Base-by-base conservation (phyloP, 2,329 filamentous ascomycete species). In the Ophiostoma sp. region DNA sequence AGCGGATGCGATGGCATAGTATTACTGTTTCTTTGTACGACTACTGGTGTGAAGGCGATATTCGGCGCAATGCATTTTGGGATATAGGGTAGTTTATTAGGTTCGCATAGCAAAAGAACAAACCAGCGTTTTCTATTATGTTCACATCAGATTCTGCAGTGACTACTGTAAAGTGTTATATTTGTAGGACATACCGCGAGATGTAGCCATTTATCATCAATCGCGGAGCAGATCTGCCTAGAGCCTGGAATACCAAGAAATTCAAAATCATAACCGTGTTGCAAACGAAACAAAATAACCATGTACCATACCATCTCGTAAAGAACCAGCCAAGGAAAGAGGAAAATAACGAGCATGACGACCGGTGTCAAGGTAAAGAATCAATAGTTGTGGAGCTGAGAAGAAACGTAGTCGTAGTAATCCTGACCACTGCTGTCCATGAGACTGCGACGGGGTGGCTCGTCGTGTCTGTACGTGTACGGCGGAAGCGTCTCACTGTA, bases 191-290 rank as follows among this genome's bases (percentile, higher is more conserved):
- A 52, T 18, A 8, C n/a, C 6, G 49, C 49, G 49, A 55, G n/a
- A 55, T 55, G 49, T 55, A 55, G 49, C 49, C 49, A 55, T 55
- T 47, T 55, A 27, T 55, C 12, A 55, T 55, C n/a, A 55, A 55
- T 55, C 49, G 49, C 4, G 49, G 49, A 55, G 47, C 18, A 49
- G 47, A 49, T 27, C 27, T 27, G 27, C 27, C 27, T 27, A 27
- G 47, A 49, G 49, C 49, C 9, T 55, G 27, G 7, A 55, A n/a
- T 27, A 27, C 11, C n/a, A 27, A 27, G 18, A 27, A 8, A 52
- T 18, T 18, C 16, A 18, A 52, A 27, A 45, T 45, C 27, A 27
- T 27, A 27, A 27, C 27, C 27, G 27, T 27, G 27, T 27, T 27
- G 27, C 27, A 27, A 27, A 27, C 27, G 27, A 27, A 27, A 27